A percentile compares a stretch with the other conserved stretches of the same genome.
These are phyloP conservation scores for Neofusicoccum laricinum DNA, from an alignment of 2,329 filamentous ascomycete species.

Conservation along the genomic window DNA sequence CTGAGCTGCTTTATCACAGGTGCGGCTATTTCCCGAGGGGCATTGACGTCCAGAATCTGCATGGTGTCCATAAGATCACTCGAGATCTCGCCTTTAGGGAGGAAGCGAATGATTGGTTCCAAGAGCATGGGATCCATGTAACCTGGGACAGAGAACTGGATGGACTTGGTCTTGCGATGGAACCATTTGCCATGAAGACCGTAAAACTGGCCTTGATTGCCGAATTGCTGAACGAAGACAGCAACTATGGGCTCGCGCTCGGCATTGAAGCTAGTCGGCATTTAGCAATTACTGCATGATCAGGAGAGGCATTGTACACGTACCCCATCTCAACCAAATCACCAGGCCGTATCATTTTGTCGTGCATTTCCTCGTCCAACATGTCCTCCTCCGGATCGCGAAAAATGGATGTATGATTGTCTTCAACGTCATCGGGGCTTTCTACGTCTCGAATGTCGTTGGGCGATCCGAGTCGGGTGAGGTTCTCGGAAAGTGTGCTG, in stretches of 20 bases:
- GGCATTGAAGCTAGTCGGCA: slow-evolving; percentile 9
- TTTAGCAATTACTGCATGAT: not conserved
- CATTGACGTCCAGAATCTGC: slow-evolving; percentile 36
- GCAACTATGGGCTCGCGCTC: slow-evolving; percentile 43
- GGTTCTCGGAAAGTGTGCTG: slow-evolving; percentile 19
- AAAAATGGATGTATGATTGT: not conserved
- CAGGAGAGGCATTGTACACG: not conserved
- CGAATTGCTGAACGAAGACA: slow-evolving; percentile 47
- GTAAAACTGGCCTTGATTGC: slow-evolving; percentile 45
- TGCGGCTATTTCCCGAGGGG: slow-evolving; percentile 46
- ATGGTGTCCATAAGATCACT: slow-evolving; percentile 34
- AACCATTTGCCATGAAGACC: slow-evolving; percentile 51
- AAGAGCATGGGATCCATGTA: slow-evolving; percentile 48
- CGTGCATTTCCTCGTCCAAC: slow-evolving; percentile 33
- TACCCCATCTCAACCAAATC: slow-evolving; percentile 50
- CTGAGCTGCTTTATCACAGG: slow-evolving; percentile 44
- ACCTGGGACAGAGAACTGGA: slow-evolving; percentile 50
- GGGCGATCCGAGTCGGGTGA: not conserved
- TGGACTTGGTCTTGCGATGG: slow-evolving; percentile 33
- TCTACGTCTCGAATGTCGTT: not conserved
- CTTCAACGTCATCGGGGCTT: not conserved
- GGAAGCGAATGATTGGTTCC: slow-evolving; percentile 47
- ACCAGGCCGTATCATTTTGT: slow-evolving; percentile 40
- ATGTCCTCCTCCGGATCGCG: slow-evolving; percentile 24
- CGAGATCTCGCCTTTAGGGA: slow-evolving; percentile 44